Evolutionary conservation across 768 basidiomycete species (phyloP).

Genomic region (Amanita polypyramis): DNA sequence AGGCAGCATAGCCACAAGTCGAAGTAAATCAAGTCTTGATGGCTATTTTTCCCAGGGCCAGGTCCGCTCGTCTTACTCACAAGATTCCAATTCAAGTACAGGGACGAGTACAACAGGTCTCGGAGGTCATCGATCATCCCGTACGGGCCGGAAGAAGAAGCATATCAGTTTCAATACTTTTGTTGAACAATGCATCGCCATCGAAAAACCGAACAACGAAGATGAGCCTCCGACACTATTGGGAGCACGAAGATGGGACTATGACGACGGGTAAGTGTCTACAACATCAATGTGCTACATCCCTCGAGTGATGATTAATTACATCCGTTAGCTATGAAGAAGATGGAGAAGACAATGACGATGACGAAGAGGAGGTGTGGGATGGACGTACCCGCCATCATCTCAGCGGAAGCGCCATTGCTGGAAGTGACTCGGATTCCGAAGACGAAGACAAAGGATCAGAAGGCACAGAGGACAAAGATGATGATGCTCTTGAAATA

Average conservation of each 20-base stretch:
- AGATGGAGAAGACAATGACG: slow-evolving; percentile 51
- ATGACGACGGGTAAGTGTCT: slow-evolving; percentile 52
- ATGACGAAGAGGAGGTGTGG: slow-evolving; percentile 32
- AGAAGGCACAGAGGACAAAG: slow-evolving; percentile 26
- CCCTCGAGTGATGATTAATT: background rate
- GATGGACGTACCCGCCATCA: slow-evolving; percentile 9
- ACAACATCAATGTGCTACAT: background rate
- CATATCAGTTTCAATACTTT: slow-evolving; percentile 98
- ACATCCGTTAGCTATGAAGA: slow-evolving; percentile 46
- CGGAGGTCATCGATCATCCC: slow-evolving; percentile 13
- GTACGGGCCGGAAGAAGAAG: slow-evolving; percentile 44
- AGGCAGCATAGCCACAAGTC: slow-evolving; percentile 10
- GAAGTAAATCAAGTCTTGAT: slow-evolving; percentile 14
- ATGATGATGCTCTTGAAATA: slow-evolving; percentile 56
- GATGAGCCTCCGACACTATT: slow-evolving; percentile 10
- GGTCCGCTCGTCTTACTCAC: slow-evolving; percentile 6
- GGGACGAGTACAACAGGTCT: slow-evolving; percentile 13
- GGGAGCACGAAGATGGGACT: slow-evolving; percentile 23
- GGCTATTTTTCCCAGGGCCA: slow-evolving; percentile 6
- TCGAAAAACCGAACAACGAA: slow-evolving; percentile 58
- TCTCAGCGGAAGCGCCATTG: slow-evolving; percentile 18
- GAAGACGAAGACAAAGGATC: slow-evolving; percentile 5
- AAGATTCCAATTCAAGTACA: slow-evolving; percentile 24
- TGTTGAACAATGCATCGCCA: slow-evolving; percentile 91
- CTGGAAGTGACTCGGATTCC: slow-evolving; percentile 29